A percentile compares a stretch with the other conserved stretches of the same genome.
Conservation (phyloP, 805 yeast genomes). For the Kazachstania kunashirensis region DNA sequence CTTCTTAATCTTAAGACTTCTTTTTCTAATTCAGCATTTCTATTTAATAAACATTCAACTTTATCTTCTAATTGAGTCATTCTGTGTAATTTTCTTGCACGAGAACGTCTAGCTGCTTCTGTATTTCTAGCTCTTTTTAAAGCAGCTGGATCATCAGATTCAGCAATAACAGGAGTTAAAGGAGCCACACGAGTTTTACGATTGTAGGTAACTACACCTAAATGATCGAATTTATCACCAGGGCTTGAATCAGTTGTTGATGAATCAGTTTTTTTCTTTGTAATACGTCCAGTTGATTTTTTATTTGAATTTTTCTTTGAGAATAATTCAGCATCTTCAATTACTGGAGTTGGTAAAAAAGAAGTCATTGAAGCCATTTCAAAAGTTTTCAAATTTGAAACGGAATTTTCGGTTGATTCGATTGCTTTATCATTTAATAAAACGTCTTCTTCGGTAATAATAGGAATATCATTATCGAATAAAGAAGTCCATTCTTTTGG, state of each 20-base stretch:
- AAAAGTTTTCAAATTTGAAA: neutral
- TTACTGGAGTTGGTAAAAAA: conserved; percentile 28
- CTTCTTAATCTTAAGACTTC: conserved; percentile 56
- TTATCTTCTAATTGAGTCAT: conserved; percentile 72
- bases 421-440: conserved; percentile 17
- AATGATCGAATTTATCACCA: conserved; percentile 50
- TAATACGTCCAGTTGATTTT: neutral
- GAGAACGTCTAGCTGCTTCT: conserved; percentile 91
- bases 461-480: conserved; percentile 38
- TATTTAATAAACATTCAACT: conserved; percentile 54
- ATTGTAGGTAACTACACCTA: conserved; percentile 68
- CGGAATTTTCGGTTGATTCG: conserved; percentile 11
- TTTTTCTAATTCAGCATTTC: conserved; percentile 48
- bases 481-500: conserved; percentile 50
- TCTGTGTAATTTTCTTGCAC: conserved; percentile 87
- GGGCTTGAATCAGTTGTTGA: conserved; percentile 1
- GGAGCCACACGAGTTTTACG: conserved; percentile 70
- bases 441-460: conserved; percentile 31
- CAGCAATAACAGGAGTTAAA: conserved; percentile 57
- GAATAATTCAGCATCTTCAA: conserved; percentile 20
- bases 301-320: conserved; percentile 11
- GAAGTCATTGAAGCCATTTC: conserved; percentile 11
- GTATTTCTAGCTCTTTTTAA: conserved; percentile 90
- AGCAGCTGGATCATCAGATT: conserved; percentile 54
- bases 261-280: neutral